Base-by-base conservation (phyloP, 371 early-diverging fungal species). In the Apophysomyces variabilis region DNA sequence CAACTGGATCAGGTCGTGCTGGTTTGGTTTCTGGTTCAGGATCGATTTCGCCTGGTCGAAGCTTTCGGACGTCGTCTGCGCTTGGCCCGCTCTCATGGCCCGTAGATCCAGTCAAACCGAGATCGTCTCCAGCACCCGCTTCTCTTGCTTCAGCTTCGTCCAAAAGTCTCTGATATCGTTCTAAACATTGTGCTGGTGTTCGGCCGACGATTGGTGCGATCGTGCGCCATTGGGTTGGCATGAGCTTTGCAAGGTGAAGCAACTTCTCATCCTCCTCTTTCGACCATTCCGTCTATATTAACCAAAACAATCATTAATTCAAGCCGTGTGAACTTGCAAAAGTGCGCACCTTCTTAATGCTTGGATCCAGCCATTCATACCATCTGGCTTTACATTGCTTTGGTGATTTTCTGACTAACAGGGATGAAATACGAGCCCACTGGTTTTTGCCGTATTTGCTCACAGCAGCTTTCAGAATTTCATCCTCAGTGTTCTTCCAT, bases 201-300 rank as follows among this genome's bases (percentile, higher is more conserved):
- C 99, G 87, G 4, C 98, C 99, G 36, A 99, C 97, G 58, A 98
- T 95, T 8, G 98, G 97, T 4, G 99, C 97, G 69, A 98, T 97
- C 1, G 99, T 99, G 59, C 98, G 87, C 99, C 99, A 99, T 75
- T 99, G 99, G 1, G 97, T 97, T n/a, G 98, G 98, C 97, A 99
- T 96, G 37, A 98, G 79, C 78, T 98, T 97, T 16, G 98, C 99
- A 61, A 98, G 84, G 80, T 99, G 98, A 45, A 99, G 75, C 21
- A 98, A 81, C 76, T 97, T 97, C 72, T 99, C 98, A 75, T 99
- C 98, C 76, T 98, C 98, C 67, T 97, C 98, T 72, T 92, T 94
- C 21, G 96, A 92, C 98, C 99, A 98, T 81, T 98, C 99, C 14
- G 97, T 97, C 89, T 88, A 76, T 7, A 62, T 43, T 21, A 50